Percentiles rank a stretch among this genome's conserved stretches.
These are phyloP conservation scores for Globisporangium paddicum DNA, from an alignment of 352 stramenopile species.

Conservation along the genomic window DNA sequence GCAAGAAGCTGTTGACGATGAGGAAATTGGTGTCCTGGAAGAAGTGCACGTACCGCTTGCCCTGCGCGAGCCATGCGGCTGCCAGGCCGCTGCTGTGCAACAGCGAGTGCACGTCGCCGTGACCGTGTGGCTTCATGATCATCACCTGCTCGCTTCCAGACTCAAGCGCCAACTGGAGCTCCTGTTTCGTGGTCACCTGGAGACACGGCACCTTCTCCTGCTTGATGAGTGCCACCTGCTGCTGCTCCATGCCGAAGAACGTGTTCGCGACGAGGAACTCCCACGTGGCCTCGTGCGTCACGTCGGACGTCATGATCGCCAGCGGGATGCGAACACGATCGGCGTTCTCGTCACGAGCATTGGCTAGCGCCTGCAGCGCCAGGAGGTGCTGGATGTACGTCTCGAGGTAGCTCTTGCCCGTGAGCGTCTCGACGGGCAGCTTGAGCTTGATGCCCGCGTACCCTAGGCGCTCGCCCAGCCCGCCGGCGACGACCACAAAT, in stretches of 20 bases:
- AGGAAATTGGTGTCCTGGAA: conserved; percentile 95
- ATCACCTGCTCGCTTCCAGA: conserved; percentile 23
- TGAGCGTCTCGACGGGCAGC: conserved; percentile 92
- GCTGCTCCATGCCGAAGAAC: conserved; percentile 92
- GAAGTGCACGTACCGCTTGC: conserved; percentile 95
- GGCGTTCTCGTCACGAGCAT: not conserved
- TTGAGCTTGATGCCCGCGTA: conserved; percentile 97
- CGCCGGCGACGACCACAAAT: conserved; percentile 97
- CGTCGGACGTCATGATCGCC: conserved; percentile 97
- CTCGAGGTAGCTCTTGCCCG: conserved; percentile 89
- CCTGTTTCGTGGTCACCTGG: conserved; percentile 56
- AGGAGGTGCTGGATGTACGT: conserved; percentile 94
- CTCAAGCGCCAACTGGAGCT: conserved; percentile 77
- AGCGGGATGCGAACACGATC: conserved; percentile 71
- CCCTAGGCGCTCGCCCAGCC: conserved; percentile 95
- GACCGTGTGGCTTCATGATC: conserved; percentile 97
- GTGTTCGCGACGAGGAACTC: conserved; percentile 87
- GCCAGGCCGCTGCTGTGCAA: conserved; percentile 78
- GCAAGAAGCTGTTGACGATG: conserved; percentile 90
- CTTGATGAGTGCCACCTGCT: conserved; percentile 94
- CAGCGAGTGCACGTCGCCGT: conserved; percentile 97
- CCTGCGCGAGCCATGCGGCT: conserved; percentile 54
- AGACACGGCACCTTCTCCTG: conserved; percentile 96
- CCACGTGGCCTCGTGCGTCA: conserved; percentile 91
- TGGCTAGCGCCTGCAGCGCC: conserved; percentile 73